A percentile compares a stretch with the other conserved stretches of the same genome.
These are phyloP conservation scores for Mucor piriformis DNA, from an alignment of 371 early-diverging fungal species.

Conservation along the genomic window DNA sequence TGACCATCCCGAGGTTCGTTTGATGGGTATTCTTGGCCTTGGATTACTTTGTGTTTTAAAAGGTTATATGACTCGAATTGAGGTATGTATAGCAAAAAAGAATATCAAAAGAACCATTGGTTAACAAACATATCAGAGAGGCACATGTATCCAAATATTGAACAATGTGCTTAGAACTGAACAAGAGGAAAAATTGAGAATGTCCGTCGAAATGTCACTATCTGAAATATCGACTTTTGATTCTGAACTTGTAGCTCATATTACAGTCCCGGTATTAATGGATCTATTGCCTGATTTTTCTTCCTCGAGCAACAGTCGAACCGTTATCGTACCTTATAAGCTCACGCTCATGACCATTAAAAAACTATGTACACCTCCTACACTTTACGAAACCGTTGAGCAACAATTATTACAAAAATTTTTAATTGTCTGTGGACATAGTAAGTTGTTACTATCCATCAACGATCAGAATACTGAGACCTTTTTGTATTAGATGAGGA, in stretches of 20 bases:
- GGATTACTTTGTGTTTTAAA: constrained; percentile 20
- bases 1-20: constrained; percentile 69
- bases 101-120: neutral
- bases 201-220: constrained; percentile 29
- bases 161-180: constrained; percentile 9
- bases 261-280: constrained; percentile 38
- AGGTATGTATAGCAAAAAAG: neutral
- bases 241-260: constrained; percentile 21
- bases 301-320: neutral
- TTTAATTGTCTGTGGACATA: constrained; percentile 29
- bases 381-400: constrained; percentile 25
- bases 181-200: constrained; percentile 19
- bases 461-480: neutral
- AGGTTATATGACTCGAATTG: constrained; percentile 1
- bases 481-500: constrained; percentile 18
- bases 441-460: constrained; percentile 17
- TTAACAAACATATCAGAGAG: constrained; percentile 4
- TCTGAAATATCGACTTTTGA: constrained; percentile 25
- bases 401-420: constrained; percentile 37
- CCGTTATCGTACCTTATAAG: constrained; percentile 14
- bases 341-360: constrained; percentile 29
- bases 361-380: constrained; percentile 23
- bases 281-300: constrained; percentile 25
- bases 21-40: constrained; percentile 69
- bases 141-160: constrained; percentile 4